Base-by-base conservation (phyloP, 257 asterid genomes). In the Solanum bulbocastanum region DNA sequence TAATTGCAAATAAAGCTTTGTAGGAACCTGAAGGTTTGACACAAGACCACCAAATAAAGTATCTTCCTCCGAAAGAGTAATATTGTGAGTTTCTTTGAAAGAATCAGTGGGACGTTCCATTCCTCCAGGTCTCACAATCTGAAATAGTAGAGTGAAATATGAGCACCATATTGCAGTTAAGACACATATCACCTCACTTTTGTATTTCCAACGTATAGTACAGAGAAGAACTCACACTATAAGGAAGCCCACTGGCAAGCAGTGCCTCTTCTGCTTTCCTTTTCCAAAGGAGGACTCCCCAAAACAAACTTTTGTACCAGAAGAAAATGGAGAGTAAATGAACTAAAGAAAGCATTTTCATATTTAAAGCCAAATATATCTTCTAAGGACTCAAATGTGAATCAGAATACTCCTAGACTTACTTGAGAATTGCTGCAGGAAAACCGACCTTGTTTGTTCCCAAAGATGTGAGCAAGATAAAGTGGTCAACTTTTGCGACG, bases 61-160 rank as follows among this genome's bases (percentile, higher is more conserved):
- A 86, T 95, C 99, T 90, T 92, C 98, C 72, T 91, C 90, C 2
- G 98, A 92, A 90, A 96, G 91, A 46, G 96, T 92, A 87, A 96
- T 46, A 39, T 96, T 96, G 87, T 96, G 98, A 66, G 99, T 96
- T 94, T 95, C 98, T 91, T 96, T 95, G 92, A 35, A 96, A 84
- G 99, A 88, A 92, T 96, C 99, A 15, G 99, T 95, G 10, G 99
- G 98, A 58, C 99, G 95, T 92, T 96, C 99, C 99, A 96, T 96
- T 60, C 99, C 98, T 9, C 99, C 99, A 5, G 99, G 99, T 83
- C 99, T 91, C 88, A 95, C 99, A 79, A 96, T 96, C 99, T 96
- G 93, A 88, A 91, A 85, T 49, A 86, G 66, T 60, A 88, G 76
- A 5, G 33, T 23, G 5, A 87, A 90, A 72, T 71, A 91, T 65